phyloP scores from a whole-genome alignment of 2,329 filamentous ascomycete genomes.

The Leptosphaerulina australis region DNA sequence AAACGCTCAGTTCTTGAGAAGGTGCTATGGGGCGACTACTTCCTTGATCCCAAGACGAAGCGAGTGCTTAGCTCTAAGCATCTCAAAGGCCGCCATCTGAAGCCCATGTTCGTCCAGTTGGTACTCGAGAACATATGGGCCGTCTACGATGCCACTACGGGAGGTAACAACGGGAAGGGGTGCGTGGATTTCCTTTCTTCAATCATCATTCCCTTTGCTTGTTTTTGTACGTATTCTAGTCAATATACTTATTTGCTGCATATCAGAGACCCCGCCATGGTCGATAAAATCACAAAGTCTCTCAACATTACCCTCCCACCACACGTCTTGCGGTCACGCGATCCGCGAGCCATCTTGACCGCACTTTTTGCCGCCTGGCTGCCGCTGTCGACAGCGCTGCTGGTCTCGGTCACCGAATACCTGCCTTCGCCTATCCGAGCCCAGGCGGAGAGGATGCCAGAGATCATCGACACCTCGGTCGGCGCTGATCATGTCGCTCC shows the following conservation, averaged over 20 bases:
- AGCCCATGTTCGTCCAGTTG: conserved; percentile 96
- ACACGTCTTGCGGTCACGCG: conserved; percentile 83
- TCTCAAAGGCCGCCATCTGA: conserved; percentile 86
- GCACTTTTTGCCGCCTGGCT: conserved; percentile 90
- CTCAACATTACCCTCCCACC: conserved; percentile 81
- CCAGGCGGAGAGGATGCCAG: conserved; percentile 79
- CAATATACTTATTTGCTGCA: conserved; percentile 50
- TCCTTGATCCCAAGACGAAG: conserved; percentile 95
- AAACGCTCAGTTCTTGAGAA: conserved; percentile 88
- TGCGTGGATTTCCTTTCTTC: conserved; percentile 57
- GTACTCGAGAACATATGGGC: conserved; percentile 97
- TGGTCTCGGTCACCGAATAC: conserved; percentile 93
- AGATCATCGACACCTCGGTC: conserved; percentile 78
- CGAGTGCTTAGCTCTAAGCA: conserved; percentile 90
- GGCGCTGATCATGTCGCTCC: conserved; percentile 73
- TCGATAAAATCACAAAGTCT: conserved; percentile 96
- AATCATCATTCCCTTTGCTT: conserved; percentile 31
- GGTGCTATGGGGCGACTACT: conserved; percentile 95
- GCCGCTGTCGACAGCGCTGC: conserved; percentile 85
- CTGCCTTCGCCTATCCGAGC: conserved; percentile 82
- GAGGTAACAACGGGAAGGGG: conserved; percentile 81
- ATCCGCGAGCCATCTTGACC: conserved; percentile 81
- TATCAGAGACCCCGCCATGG: conserved; percentile 71
- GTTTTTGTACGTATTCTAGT: conserved; percentile 43
- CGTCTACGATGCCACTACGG: conserved; percentile 87